phyloP scores from a whole-genome alignment of 2,329 filamentous ascomycete species.

The Monascus ruber region DNA sequence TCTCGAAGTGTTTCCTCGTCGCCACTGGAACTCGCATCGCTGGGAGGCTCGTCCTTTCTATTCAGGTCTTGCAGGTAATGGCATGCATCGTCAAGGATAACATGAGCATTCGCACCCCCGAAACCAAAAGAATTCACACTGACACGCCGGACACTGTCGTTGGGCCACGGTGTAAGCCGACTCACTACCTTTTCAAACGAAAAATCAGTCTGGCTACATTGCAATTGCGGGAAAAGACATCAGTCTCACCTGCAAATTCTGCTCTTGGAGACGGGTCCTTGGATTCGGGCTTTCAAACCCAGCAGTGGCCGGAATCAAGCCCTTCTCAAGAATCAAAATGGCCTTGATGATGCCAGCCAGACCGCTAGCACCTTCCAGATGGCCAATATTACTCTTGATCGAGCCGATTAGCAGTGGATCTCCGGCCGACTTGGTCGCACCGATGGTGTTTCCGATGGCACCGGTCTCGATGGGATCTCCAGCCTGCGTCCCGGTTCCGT shows the following conservation, averaged over 20 bases:
- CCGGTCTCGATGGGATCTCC: constrained; percentile 22
- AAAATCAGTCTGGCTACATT: too few relatives aligned
- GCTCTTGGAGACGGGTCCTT: too few relatives aligned
- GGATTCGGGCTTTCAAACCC: too few relatives aligned
- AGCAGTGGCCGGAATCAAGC: too few relatives aligned
- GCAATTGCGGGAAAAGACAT: too few relatives aligned
- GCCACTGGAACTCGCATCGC: constrained; percentile 1
- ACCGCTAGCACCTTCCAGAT: constrained; percentile 16
- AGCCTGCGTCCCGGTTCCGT: constrained; percentile 22
- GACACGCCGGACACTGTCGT: constrained; percentile 6
- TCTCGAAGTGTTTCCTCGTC: constrained; percentile 2
- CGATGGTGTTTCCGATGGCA: constrained; percentile 17
- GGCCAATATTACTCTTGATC: constrained; percentile 15
- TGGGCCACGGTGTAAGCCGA: constrained; percentile 4
- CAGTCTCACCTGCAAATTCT: too few relatives aligned
- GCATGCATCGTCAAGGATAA: constrained; percentile 8
- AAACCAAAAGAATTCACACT: constrained; percentile 13
- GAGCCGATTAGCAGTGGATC: constrained; percentile 14
- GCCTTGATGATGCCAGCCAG: constrained; percentile 6
- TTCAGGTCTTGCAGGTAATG: constrained; percentile 1
- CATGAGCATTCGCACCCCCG: constrained; percentile 14
- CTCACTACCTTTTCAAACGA: too few relatives aligned
- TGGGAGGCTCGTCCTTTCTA: too few relatives aligned
- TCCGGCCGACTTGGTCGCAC: constrained; percentile 5
- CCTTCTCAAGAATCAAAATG: too few relatives aligned